Base-by-base conservation (phyloP, 208 protist genomes). In the Leishmania braziliensis region DNA sequence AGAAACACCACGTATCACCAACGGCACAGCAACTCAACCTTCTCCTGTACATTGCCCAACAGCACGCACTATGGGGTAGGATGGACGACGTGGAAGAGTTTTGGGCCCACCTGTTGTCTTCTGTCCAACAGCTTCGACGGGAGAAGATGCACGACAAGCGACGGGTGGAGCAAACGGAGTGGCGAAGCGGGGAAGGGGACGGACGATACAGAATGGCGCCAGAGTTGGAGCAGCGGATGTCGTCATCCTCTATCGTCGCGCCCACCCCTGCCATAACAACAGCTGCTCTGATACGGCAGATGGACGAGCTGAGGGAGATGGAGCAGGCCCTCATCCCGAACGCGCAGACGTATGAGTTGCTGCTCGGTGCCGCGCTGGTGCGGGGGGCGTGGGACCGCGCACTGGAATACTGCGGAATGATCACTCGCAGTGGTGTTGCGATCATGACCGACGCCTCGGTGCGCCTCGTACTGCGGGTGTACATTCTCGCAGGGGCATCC, bases 11-110 rank as follows among this genome's bases (percentile, higher is more conserved):
- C 48, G 89, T 96, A 20, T 82, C 88, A 18, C 91, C 93, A 6
- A 92, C 88, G 5, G 85, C 89, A n/a, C 87, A 89, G 78, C 93
- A 96, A 80, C 88, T 96, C 66, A 93, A 95, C 75, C 81, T 95
- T 0, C 80, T 96, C 9, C 86, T 96, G 1, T 83, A 84, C 43
- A 81, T 93, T 53, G 88, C 90, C 29, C 77, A 91, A 33, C 85
- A 86, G n/a, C 85, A 92, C 73, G 54, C 68, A n/a, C 71, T 83
- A 56, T 96, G 92, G 92, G 54, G 12, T 14, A 84, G 90, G 43
- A 74, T 84, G 50, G 84, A 88, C 66, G 56, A 77, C 20, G 86
- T 95, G 50, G 90, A 94, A 74, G 86, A 81, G 54, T 93, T 93
- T 86, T 88, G 91, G 50, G 88, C 88, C 12, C 83, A 77, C 26